Conservation (phyloP, 2,329 filamentous ascomycete species). For the Zasmidium angulare region DNA sequence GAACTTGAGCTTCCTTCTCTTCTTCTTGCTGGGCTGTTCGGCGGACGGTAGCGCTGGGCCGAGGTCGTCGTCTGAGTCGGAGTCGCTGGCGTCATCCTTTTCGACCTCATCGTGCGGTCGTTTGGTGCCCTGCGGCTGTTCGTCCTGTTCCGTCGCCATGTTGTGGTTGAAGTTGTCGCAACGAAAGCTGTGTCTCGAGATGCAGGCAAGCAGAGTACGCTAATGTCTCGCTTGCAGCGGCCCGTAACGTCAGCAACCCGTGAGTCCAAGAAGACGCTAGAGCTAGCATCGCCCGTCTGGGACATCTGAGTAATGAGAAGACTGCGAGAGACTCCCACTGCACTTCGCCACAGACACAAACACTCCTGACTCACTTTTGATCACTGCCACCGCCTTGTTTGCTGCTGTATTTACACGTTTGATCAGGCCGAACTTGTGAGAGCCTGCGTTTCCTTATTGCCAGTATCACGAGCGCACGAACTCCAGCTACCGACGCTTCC, state of each 20-base stretch:
- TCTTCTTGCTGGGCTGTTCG: constrained; percentile 76
- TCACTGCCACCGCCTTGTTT: constrained; percentile 2
- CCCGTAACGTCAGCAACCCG: too few species aligned
- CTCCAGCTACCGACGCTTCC: neutral
- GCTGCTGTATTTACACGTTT: constrained; percentile 14
- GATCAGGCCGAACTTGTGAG: constrained; percentile 20
- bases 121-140: constrained; percentile 29
- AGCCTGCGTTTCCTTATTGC: constrained; percentile 13
- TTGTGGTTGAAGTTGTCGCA: neutral
- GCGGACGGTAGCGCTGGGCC: constrained; percentile 85
- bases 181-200: neutral
- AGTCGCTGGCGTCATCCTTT: constrained; percentile 57
- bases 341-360: constrained; percentile 6
- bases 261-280: too few species aligned
- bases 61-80: constrained; percentile 71
- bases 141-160: constrained; percentile 20
- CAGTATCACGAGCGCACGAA: neutral
- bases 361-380: constrained; percentile 8
- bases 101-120: constrained; percentile 30
- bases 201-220: neutral
- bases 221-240: neutral
- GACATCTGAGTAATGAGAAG: neutral
- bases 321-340: neutral
- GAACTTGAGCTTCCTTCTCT: constrained; percentile 84
- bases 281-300: too few species aligned